A percentile compares a stretch with the other conserved stretches of the same genome.
Evolutionary conservation across 352 stramenopile genomes (phyloP).

Genomic region (Globisporangium polare): DNA sequence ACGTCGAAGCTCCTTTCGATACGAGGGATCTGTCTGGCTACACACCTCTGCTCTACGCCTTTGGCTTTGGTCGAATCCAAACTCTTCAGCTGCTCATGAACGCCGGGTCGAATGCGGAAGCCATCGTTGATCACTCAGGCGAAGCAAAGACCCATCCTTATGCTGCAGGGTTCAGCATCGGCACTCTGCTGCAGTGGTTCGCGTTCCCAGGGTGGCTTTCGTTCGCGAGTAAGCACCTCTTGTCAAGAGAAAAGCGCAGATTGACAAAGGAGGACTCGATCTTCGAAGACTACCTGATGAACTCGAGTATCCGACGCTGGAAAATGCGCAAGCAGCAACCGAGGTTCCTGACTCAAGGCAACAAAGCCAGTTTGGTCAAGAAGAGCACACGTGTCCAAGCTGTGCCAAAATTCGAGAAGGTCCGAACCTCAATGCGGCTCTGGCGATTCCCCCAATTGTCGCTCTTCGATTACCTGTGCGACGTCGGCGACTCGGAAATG

Average conservation of each 20-base stretch:
- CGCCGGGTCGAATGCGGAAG: conserved; percentile 27
- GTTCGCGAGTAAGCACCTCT: conserved; percentile 23
- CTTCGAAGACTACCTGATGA: conserved; percentile 30
- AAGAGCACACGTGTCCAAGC: not conserved
- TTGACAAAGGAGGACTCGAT: conserved; percentile 25
- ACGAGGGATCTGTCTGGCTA: conserved; percentile 36
- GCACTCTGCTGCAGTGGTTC: conserved; percentile 42
- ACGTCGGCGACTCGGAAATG: conserved; percentile 27
- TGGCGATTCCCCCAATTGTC: conserved; percentile 39
- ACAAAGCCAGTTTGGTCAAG: not conserved
- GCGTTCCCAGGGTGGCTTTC: conserved; percentile 60
- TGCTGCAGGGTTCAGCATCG: conserved; percentile 40
- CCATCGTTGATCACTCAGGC: conserved; percentile 39
- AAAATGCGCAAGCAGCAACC: conserved; percentile 13
- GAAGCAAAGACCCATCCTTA: conserved; percentile 47
- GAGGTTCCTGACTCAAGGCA: conserved; percentile 5
- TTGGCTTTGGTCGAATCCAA: conserved; percentile 40
- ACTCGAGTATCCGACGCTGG: conserved; percentile 40
- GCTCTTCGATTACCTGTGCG: conserved; percentile 38
- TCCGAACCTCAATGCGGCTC: conserved; percentile 28
- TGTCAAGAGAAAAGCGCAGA: conserved; percentile 22
- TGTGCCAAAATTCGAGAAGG: conserved; percentile 17
- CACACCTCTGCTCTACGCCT: conserved; percentile 49
- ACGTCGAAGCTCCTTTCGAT: conserved; percentile 23
- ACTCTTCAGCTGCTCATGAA: conserved; percentile 27